These are phyloP conservation scores for Pyricularia sp. DNA, from an alignment of 2,329 filamentous ascomycete species.

Conservation along the genomic window DNA sequence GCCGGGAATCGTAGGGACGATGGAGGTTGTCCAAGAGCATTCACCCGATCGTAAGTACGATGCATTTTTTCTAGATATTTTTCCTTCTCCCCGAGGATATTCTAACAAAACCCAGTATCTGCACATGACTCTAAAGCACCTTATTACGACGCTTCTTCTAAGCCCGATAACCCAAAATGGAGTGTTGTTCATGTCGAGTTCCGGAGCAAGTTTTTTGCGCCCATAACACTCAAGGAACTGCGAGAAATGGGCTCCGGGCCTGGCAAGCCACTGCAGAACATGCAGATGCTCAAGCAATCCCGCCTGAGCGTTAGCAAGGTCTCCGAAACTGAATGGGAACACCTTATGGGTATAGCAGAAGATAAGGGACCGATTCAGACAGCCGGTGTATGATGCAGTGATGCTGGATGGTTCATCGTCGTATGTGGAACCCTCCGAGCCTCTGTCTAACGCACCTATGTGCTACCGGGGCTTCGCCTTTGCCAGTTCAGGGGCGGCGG, in stretches of 20 bases:
- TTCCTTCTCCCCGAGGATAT: neutral
- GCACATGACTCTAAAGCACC: slow-evolving; percentile 60
- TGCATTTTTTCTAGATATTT: neutral
- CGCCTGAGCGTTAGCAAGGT: slow-evolving; percentile 71
- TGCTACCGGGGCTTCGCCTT: neutral
- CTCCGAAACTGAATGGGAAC: slow-evolving; percentile 49
- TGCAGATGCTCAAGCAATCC: slow-evolving; percentile 76
- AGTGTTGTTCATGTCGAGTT: slow-evolving; percentile 82
- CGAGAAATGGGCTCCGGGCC: slow-evolving; percentile 41
- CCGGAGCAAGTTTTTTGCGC: slow-evolving; percentile 62
- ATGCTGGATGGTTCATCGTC: neutral
- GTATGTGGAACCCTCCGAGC: too few relatives aligned
- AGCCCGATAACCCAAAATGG: slow-evolving; percentile 62
- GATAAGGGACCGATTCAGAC: slow-evolving; percentile 14
- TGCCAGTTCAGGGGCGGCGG: neutral
- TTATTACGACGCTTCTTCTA: slow-evolving; percentile 74
- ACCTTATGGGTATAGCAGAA: slow-evolving; percentile 40
- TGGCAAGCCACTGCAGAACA: slow-evolving; percentile 48
- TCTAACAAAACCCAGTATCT: slow-evolving; percentile 33
- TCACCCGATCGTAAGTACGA: slow-evolving; percentile 57
- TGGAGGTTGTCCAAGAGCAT: slow-evolving; percentile 80
- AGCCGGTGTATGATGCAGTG: neutral
- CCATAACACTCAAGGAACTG: slow-evolving; percentile 59
- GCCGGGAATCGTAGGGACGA: slow-evolving; percentile 73
- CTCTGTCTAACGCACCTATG: neutral